Percentiles rank a stretch among this genome's conserved stretches.
Conservation (phyloP, 108 stramenopile genomes). For the Nitzschia sp. region DNA sequence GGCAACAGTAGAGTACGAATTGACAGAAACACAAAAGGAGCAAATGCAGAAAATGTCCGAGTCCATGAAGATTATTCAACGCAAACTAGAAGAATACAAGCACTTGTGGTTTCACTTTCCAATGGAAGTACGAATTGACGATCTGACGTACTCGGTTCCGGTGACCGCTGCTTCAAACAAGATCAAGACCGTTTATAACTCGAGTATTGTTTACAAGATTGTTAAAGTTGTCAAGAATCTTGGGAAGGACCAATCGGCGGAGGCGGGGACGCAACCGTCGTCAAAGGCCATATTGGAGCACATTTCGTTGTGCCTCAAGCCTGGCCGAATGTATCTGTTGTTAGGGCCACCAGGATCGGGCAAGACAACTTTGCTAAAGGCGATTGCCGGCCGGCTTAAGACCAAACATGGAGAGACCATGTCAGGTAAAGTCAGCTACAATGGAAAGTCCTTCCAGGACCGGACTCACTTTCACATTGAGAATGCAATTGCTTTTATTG, state of each 20-base stretch:
- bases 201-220: conserved; percentile 33
- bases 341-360: conserved; percentile 78
- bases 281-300: conserved; percentile 48
- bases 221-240: conserved; percentile 26
- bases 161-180: conserved; percentile 24
- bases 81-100: conserved; percentile 11
- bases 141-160: conserved; percentile 33
- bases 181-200: conserved; percentile 51
- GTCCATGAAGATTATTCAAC: conserved; percentile 10
- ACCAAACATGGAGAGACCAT: conserved; percentile 59
- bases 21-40: conserved; percentile 28
- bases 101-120: conserved; percentile 17
- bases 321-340: conserved; percentile 66
- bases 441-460: conserved; percentile 30
- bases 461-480: conserved; percentile 37
- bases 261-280: neutral
- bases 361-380: conserved; percentile 67
- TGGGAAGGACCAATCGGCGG: neutral
- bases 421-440: conserved; percentile 38
- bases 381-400: conserved; percentile 64
- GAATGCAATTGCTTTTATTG: conserved; percentile 57
- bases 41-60: conserved; percentile 16
- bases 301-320: conserved; percentile 63
- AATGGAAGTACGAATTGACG: conserved; percentile 46
- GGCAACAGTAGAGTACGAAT: conserved; percentile 4